A percentile compares a stretch with the other conserved stretches of the same genome.
These are phyloP conservation scores for Trichoderma polysporum DNA, from an alignment of 2,329 filamentous ascomycete species.

Conservation along the genomic window DNA sequence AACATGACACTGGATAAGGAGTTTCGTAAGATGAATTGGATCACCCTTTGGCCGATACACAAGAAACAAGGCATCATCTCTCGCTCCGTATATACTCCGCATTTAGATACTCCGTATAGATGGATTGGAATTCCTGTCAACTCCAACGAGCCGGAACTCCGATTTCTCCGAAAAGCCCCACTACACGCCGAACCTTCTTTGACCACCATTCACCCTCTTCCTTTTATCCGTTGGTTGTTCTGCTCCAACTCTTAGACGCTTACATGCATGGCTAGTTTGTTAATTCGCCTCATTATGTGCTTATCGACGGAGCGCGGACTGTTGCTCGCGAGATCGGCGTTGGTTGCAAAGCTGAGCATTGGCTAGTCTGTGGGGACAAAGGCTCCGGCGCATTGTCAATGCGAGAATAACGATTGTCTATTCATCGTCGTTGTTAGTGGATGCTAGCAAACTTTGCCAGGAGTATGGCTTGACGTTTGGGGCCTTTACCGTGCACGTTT, in stretches of 20 bases:
- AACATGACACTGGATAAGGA: background rate
- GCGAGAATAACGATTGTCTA: background rate
- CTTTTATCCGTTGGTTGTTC: background rate
- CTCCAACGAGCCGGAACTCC: background rate
- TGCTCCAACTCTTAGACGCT: background rate
- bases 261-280: background rate
- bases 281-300: background rate
- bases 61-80: background rate
- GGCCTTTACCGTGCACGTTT: background rate
- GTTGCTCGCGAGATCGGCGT: background rate
- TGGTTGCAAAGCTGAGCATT: background rate
- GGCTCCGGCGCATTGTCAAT: background rate
- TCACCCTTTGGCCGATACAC: background rate
- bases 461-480: background rate
- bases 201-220: background rate
- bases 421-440: background rate
- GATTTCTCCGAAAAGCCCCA: slow-evolving; percentile 10
- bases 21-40: background rate
- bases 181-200: background rate
- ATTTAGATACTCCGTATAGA: background rate
- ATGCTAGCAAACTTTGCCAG: background rate
- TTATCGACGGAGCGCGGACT: background rate
- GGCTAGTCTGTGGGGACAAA: background rate
- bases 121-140: background rate
- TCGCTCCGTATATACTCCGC: no score